phyloP scores from a whole-genome alignment of 352 stramenopile species.

The Pythium aphanidermatum region DNA sequence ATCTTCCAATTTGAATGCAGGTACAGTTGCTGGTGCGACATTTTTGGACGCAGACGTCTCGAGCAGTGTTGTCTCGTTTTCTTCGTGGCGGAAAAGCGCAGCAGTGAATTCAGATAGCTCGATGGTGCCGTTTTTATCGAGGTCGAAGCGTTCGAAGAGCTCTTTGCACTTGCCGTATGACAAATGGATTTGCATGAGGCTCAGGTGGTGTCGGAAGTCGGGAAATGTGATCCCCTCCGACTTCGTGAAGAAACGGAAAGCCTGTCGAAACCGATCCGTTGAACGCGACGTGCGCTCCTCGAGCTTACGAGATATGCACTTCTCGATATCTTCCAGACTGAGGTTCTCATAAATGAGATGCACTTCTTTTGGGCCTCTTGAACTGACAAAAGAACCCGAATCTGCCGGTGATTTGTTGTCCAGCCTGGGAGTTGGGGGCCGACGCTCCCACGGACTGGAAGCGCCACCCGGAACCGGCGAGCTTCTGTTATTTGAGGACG shows the following conservation, averaged over 20 bases:
- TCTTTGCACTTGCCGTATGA: constrained; percentile 42
- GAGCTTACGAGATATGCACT: constrained; percentile 50
- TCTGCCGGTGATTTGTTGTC: too few species aligned
- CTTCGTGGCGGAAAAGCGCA: constrained; percentile 43
- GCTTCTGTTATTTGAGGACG: neutral
- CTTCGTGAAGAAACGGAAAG: constrained; percentile 66
- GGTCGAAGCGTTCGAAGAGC: constrained; percentile 62
- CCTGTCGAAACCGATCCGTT: constrained; percentile 45
- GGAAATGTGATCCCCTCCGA: constrained; percentile 50
- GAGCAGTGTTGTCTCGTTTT: constrained; percentile 19
- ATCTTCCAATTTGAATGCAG: constrained; percentile 1
- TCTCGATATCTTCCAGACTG: constrained; percentile 43
- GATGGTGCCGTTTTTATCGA: constrained; percentile 50
- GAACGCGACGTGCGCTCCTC: constrained; percentile 44
- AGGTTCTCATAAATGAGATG: constrained; percentile 43
- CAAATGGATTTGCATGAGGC: constrained; percentile 53
- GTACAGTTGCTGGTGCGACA: neutral
- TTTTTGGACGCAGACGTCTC: constrained; percentile 9
- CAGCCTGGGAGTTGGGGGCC: too few species aligned
- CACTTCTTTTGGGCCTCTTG: too few species aligned
- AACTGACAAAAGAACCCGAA: neutral
- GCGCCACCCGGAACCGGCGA: neutral
- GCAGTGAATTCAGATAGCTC: constrained; percentile 62
- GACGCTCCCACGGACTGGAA: neutral
- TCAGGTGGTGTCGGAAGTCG: constrained; percentile 52